These are phyloP conservation scores for Penicillium sp. DNA, from an alignment of 2,329 filamentous ascomycete species.

Conservation along the genomic window DNA sequence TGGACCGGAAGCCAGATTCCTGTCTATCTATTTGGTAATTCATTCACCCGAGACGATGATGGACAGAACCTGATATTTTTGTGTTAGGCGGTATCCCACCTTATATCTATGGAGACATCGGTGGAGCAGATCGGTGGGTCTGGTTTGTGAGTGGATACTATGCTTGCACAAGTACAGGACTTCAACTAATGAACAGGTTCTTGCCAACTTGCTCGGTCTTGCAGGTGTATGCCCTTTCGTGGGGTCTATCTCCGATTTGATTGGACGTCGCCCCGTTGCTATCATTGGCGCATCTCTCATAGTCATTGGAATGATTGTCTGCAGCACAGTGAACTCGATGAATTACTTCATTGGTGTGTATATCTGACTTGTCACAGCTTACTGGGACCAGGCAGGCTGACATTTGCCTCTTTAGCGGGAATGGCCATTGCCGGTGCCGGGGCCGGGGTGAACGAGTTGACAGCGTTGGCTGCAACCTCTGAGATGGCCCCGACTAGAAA, in stretches of 20 bases:
- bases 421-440: constrained; percentile 65
- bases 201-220: constrained; percentile 56
- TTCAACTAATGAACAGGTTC: constrained; percentile 35
- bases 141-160: constrained; percentile 54
- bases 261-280: constrained; percentile 63
- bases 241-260: constrained; percentile 64
- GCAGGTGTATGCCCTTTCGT: constrained; percentile 65
- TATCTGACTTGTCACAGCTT: constrained; percentile 36
- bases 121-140: constrained; percentile 62
- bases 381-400: neutral
- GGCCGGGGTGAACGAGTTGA: constrained; percentile 69
- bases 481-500: constrained; percentile 68
- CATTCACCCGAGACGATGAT: neutral
- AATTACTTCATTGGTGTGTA: constrained; percentile 61
- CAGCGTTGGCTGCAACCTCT: constrained; percentile 66
- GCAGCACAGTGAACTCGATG: constrained; percentile 60
- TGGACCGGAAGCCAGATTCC: constrained; percentile 65
- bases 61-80: constrained; percentile 4
- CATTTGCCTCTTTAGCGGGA: constrained; percentile 39
- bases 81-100: constrained; percentile 49
- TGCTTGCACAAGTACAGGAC: neutral
- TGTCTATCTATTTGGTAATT: constrained; percentile 53
- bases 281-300: constrained; percentile 57
- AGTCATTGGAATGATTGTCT: constrained; percentile 62
- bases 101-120: constrained; percentile 62